Evolutionary conservation across 352 stramenopile genomes (phyloP).

Genomic region (Thalassiosira mediterranea): DNA sequence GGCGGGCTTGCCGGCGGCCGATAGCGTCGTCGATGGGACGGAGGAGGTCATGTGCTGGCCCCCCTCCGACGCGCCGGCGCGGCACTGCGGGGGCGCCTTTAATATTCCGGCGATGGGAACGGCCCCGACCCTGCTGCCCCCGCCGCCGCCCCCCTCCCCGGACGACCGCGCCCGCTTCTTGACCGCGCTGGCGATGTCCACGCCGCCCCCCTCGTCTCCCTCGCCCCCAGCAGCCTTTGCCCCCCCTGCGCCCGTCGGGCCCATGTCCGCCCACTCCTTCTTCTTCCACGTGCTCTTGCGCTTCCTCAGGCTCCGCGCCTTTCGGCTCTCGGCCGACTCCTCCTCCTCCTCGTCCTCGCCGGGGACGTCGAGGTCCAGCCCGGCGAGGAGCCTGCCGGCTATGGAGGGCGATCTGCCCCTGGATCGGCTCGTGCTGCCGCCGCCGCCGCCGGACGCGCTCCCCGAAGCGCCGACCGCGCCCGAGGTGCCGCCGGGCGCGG

Average conservation of each 20-base stretch:
- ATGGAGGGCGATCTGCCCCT: neutral
- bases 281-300: slow-evolving; percentile 40
- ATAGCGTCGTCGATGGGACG: neutral
- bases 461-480: too few species aligned
- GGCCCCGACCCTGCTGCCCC: neutral
- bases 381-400: neutral
- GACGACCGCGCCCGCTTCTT: slow-evolving; percentile 31
- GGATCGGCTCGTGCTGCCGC: neutral
- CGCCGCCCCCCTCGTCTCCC: neutral
- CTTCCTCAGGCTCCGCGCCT: slow-evolving; percentile 27
- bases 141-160: slow-evolving; percentile 5
- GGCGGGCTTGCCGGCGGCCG: too few species aligned
- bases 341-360: slow-evolving; percentile 16
- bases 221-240: neutral
- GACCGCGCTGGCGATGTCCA: slow-evolving; percentile 36
- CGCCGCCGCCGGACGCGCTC: too few species aligned
- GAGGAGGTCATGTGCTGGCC: neutral
- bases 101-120: neutral
- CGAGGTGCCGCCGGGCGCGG: too few species aligned
- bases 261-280: neutral
- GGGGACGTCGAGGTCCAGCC: slow-evolving; percentile 6
- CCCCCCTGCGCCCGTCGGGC: neutral
- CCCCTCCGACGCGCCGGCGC: neutral
- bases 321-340: neutral
- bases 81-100: slow-evolving; percentile 15